Evolutionary conservation across 208 protist species (phyloP), one percentile per base, ranked within the genome.

Genomic region (Wallacemonas sp.): DNA sequence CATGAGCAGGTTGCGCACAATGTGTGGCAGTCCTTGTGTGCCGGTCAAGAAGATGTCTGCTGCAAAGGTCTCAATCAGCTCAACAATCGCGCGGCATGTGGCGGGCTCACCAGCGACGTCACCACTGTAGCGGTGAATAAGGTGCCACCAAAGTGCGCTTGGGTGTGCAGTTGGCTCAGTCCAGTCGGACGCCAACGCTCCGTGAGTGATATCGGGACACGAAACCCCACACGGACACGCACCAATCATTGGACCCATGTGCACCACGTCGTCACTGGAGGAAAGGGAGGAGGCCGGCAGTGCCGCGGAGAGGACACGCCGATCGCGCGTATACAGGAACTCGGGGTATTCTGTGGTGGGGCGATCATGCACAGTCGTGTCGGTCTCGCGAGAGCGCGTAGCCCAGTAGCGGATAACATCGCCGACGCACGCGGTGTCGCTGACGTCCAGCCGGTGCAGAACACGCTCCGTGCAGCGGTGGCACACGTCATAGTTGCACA

Each of bases 401-500:
- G 57, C 38, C 73, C 77, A 86, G 0, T 23, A 33, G 0, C 47
- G 21, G 26, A 84, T 36, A 27, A 94, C 61, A 43, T 96, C 87
- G 23, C 66, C 80, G 2, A 82, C 74, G 2, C 76, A 78, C 0
- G 87, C 87, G 17, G 87, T 88, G 29, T 61, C 33, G 55, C 65
- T 83, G 2, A 82, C 81, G n/a, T 83, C 70, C 17, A 86, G 46
- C 4, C 76, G 69, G 39, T 76, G 83, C 27, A 77, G 65, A 29
- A 36, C 62, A 16, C 48, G 32, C 61, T 83, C 80, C 21, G 67
- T 65, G 48, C 91, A 96, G 17, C 65, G 16, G 2, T 70, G 65
- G 57, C 91, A 96, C 9, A 94, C 23, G 34, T 96, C 91, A 61
- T 93, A 94, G 79, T 96, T 69, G 54, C 91, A 96, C 27, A 55